Conservation (phyloP, 2,329 filamentous ascomycete species). For the Alternaria postmessia region DNA sequence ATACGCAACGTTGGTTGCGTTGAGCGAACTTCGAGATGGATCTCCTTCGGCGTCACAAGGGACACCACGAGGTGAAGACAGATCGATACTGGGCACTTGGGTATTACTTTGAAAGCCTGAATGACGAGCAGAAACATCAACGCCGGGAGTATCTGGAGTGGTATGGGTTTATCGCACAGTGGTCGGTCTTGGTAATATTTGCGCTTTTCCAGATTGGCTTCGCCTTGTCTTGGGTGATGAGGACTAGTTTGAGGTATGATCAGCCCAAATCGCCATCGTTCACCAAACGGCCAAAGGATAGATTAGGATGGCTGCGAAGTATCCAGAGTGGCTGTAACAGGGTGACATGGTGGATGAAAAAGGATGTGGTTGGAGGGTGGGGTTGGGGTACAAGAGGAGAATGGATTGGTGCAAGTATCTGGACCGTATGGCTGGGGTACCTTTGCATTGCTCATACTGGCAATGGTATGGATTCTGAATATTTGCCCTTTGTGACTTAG, state of each 20-base stretch:
- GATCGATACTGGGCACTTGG: slow-evolving; percentile 48
- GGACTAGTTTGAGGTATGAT: slow-evolving; percentile 40
- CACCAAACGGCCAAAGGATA: slow-evolving; percentile 42
- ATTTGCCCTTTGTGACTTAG: background rate
- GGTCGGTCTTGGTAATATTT: slow-evolving; percentile 60
- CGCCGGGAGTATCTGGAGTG: slow-evolving; percentile 63
- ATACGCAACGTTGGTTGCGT: slow-evolving; percentile 1
- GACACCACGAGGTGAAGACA: slow-evolving; percentile 35
- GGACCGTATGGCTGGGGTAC: slow-evolving; percentile 62
- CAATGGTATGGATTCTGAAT: slow-evolving; percentile 57
- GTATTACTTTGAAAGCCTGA: slow-evolving; percentile 63
- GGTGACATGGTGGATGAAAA: slow-evolving; percentile 56
- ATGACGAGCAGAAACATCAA: slow-evolving; percentile 58
- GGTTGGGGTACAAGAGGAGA: slow-evolving; percentile 62
- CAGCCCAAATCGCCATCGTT: slow-evolving; percentile 54
- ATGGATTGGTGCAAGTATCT: slow-evolving; percentile 57
- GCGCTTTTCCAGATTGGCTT: slow-evolving; percentile 53
- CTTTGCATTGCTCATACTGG: slow-evolving; percentile 62
- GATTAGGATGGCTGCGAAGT: slow-evolving; percentile 34
- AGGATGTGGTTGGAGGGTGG: slow-evolving; percentile 54
- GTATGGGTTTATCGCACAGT: slow-evolving; percentile 64
- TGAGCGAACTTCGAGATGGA: slow-evolving; percentile 21
- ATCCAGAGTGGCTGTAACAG: slow-evolving; percentile 36
- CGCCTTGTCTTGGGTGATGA: slow-evolving; percentile 44
- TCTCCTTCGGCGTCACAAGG: slow-evolving; percentile 30